These are phyloP conservation scores for Metschnikowia drakensbergensis DNA, from an alignment of 805 yeast species.

Conservation along the genomic window DNA sequence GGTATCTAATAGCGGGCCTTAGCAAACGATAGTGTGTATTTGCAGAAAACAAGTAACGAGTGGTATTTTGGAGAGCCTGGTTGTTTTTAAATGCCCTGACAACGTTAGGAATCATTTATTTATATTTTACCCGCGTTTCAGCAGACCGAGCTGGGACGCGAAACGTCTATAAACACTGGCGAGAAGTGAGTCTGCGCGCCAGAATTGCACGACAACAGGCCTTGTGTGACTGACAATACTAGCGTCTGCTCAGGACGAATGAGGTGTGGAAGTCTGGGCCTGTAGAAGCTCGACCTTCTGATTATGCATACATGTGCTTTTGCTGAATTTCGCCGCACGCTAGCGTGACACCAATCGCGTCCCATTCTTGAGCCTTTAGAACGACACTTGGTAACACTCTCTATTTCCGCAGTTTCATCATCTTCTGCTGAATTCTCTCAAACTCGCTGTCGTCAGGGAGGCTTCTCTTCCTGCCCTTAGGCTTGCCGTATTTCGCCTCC, in stretches of 20 bases:
- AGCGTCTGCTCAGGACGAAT: too few relatives aligned
- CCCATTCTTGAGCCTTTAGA: too few relatives aligned
- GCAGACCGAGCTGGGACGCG: conserved; percentile 1
- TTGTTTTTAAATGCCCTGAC: background rate
- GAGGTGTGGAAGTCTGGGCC: too few relatives aligned
- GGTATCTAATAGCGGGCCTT: background rate
- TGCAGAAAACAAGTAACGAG: background rate
- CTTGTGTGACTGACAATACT: too few relatives aligned
- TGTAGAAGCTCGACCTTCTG: too few relatives aligned
- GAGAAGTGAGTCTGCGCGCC: background rate
- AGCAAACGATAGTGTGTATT: background rate
- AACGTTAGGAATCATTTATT: background rate
- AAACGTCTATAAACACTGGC: background rate
- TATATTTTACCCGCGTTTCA: conserved; percentile 4
- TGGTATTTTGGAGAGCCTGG: background rate
- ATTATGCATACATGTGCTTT: too few relatives aligned
- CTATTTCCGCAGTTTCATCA: conserved; percentile 4
- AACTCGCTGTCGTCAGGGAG: conserved; percentile 50
- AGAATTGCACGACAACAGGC: background rate
- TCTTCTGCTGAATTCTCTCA: conserved; percentile 36
- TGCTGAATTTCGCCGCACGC: too few relatives aligned
- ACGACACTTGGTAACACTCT: background rate
- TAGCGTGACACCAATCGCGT: too few relatives aligned
- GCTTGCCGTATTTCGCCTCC: conserved; percentile 48
- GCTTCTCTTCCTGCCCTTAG: conserved; percentile 32